phyloP scores from a whole-genome alignment of 148 eudicot genomes.

The Diospyros kaki region DNA sequence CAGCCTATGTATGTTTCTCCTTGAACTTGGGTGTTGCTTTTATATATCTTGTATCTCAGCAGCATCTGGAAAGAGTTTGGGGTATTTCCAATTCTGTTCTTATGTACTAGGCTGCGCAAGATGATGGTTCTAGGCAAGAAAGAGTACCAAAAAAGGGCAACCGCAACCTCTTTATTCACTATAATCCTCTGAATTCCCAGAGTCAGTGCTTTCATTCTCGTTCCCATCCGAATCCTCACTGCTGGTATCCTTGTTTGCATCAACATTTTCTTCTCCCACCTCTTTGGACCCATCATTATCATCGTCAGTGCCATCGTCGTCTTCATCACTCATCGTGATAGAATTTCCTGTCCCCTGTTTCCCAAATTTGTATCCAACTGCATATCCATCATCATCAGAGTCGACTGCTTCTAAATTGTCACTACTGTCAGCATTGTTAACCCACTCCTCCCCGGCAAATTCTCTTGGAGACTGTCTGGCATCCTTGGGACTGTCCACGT shows the following conservation, averaged over 20 bases:
- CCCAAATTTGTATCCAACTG: slow-evolving; percentile 30
- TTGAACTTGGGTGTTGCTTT: no score
- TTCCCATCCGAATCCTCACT: slow-evolving; percentile 27
- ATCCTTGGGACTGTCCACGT: slow-evolving; percentile 3
- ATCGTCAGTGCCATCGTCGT: slow-evolving; percentile 28
- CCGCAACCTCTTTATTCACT: slow-evolving; percentile 38
- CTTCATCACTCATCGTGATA: slow-evolving; percentile 38
- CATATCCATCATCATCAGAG: slow-evolving; percentile 24
- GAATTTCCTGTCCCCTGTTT: slow-evolving; percentile 40
- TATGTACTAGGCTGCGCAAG: background rate
- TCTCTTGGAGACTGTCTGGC: slow-evolving; percentile 33
- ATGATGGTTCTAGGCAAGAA: background rate
- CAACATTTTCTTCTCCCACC: slow-evolving; percentile 25
- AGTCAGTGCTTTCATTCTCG: slow-evolving; percentile 29
- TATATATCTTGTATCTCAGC: no score
- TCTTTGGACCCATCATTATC: slow-evolving; percentile 20
- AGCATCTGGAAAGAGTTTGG: background rate
- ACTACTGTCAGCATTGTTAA: slow-evolving; percentile 22
- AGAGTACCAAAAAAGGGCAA: background rate
- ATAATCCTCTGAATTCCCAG: slow-evolving; percentile 47
- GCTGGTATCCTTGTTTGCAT: slow-evolving; percentile 25
- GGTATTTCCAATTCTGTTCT: background rate
- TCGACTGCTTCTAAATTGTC: slow-evolving; percentile 6
- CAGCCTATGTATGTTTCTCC: background rate
- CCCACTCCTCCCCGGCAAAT: slow-evolving; percentile 35